Conservation (phyloP, 2,329 filamentous ascomycete genomes). For the Paecilomyces variotii region DNA sequence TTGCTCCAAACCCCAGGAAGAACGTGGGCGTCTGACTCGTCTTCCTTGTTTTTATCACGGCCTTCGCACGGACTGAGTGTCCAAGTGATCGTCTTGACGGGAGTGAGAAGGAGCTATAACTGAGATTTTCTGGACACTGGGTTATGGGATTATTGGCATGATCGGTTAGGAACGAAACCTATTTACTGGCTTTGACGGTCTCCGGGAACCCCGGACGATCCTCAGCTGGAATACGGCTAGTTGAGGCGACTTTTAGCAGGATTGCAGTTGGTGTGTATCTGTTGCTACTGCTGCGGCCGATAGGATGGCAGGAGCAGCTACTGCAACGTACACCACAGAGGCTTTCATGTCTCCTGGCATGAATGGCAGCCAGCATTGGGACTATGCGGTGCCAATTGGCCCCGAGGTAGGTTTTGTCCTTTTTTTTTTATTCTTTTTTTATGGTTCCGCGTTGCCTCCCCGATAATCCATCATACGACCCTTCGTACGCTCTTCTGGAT, state of each 20-base stretch:
- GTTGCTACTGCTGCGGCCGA: slow-evolving; percentile 12
- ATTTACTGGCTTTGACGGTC: not conserved
- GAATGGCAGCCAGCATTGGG: slow-evolving; percentile 28
- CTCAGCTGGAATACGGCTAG: not conserved
- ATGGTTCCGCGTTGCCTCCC: not conserved
- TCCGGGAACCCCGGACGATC: not conserved
- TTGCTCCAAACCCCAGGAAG: not conserved
- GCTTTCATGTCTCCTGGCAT: slow-evolving; percentile 27
- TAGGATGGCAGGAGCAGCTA: slow-evolving; percentile 35
- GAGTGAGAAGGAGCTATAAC: not conserved
- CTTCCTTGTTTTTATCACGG: not conserved
- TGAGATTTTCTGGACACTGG: not conserved
- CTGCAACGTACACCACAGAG: slow-evolving; percentile 31
- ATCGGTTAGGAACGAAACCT: not conserved
- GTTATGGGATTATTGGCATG: not conserved
- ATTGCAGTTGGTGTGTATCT: slow-evolving; percentile 13
- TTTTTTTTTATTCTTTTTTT: not conserved
- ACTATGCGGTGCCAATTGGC: slow-evolving; percentile 28
- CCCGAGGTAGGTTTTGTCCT: slow-evolving; percentile 24
- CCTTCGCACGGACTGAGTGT: not conserved
- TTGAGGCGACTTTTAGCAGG: slow-evolving; percentile 24
- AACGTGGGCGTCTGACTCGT: not conserved
- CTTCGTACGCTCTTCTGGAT: not conserved
- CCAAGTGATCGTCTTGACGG: not conserved
- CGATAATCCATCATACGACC: not conserved